Evolutionary conservation across 2,329 filamentous ascomycete species (phyloP), one percentile per base, ranked within the genome.

Genomic region (Xylaria sp.): DNA sequence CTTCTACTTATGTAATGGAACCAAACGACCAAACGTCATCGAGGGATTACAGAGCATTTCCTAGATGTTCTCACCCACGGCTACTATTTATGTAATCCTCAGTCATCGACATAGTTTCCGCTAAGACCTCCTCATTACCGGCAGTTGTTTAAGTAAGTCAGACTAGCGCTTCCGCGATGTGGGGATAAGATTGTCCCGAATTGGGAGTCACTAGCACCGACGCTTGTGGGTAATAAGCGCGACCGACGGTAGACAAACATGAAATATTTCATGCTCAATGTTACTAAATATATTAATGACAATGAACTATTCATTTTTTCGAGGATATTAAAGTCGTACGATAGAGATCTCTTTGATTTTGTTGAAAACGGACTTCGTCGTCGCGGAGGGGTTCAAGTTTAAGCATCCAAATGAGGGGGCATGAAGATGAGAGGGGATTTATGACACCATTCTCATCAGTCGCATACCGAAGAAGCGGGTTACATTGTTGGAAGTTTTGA

Each of bases 21-120:
- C 38, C 11, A 11, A 20, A 46, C 2, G 13, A 7, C 17, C 15
- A 10, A 28, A 5, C 13, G 23, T 23, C 26, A 9, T n/a, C 13
- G 23, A 10, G 33, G 23, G 20, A 53, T 33, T 42, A n/a, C 36
- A 46, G 42, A 56, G 57, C 49, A 56, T 62, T 20, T 17, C 36
- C 40, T 44, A 51, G 40, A 46, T 38, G 4, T 28, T 10, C 40
- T 40, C 31, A 28, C n/a, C 17, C 42, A 59, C 36, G 44, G 51
- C 57, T 36, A 54, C 46, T 31, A 67, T 65, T 76, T 76, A 76
- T 75, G 74, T 76, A 75, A 76, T 69, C 68, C 66, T 76, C 71
- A 64, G 74, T 76, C 70, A 76, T 74, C 68, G 58, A 15, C 44
- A 53, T 36, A 23, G 23, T 36, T 38, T 59, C 57, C 58, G 51